Base-by-base conservation (phyloP, 108 stramenopile genomes). In the Conticribra weissflogii region DNA sequence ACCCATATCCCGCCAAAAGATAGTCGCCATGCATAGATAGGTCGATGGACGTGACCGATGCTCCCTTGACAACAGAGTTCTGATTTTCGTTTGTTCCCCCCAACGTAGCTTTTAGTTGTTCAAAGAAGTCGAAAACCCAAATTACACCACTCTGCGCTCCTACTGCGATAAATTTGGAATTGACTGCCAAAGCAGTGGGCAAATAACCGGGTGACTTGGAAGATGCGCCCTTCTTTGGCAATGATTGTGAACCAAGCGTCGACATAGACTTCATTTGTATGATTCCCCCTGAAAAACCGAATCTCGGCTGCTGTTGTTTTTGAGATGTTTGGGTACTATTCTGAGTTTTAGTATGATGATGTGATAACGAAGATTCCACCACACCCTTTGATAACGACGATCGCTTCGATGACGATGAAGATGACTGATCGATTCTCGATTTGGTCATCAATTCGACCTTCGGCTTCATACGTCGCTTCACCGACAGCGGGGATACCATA, bases 61-160 rank as follows among this genome's bases (percentile, higher is more conserved):
- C 88, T 41, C 36, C 36, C 36, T 5, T 41, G 12, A 12, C n/a
- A n/a, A n/a, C n/a, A n/a, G n/a, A n/a, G n/a, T n/a, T n/a, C n/a
- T n/a, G n/a, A n/a, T n/a, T n/a, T n/a, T n/a, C n/a, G n/a, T n/a
- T n/a, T 9, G 5, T 41, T 41, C 36, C 12, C 36, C 74, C 71
- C 66, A 96, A 59, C 33, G 66, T 78, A 61, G 85, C 83, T 30
- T 91, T 85, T 31, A 97, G 66, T 14, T 85, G 86, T 81, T 95
- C 94, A 54, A 93, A 97, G 55, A 92, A 81, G 74, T 97, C 96
- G 71, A 89, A 97, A 0, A 92, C 78, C 27, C 88, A 76, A 50
- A 95, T 74, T 2, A 73, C 63, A 9, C 94, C 93, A 1, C 63
- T 52, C 74, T 93, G 91, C 21, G 89, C 91, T 23, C 94, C 96